Evolutionary conservation across 2,329 filamentous ascomycete species (phyloP), one percentile per base, ranked within the genome.

Genomic region (Kalaharituber pfeilii): DNA sequence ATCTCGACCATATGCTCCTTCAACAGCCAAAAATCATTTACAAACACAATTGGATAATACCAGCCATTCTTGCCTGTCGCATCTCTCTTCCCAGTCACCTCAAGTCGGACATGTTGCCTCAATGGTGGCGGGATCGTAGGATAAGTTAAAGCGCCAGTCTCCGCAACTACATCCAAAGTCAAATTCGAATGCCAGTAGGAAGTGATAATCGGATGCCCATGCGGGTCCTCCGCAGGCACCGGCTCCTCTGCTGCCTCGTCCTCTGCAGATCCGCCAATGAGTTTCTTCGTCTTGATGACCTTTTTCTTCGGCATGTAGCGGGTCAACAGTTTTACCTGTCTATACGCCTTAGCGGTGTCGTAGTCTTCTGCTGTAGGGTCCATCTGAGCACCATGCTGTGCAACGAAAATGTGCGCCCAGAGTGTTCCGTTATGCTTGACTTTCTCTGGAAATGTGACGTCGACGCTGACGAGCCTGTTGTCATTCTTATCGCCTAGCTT

Each of bases 11-110:
- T 96, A 63, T 96, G 86, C 59, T 76, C 81, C 66, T 78, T 85
- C 60, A 98, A 75, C 69, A 96, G 89, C 91, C 91, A 98, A 70
- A 98, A 98, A 3, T 84, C 93, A 70, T 98, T 98, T 66, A 91
- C 73, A 67, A 86, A 98, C 36, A 96, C 71, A 45, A 95, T 78
- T 3, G 91, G 91, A 66, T 84, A 80, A 66, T 96, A 98, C 88
- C 88, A 98, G 57, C 82, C 82, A 69, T 96, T 86, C 69, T 88
- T 78, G 33, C 91, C 91, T 13, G 79, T 80, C 1, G 75, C 79
- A 67, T 98, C 91, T 57, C 91, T 80, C 45, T 86, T 84, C 49
- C 83, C 84, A 1, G 80, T 87, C 1, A 77, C 69, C 67, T 96
- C 91, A 28, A 94, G 75, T 47, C 80, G 80, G 33, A 95, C 72